A percentile compares a stretch with the other conserved stretches of the same genome.
Conservation (phyloP, 768 basidiomycete genomes). For the Serendipita sp. region DNA sequence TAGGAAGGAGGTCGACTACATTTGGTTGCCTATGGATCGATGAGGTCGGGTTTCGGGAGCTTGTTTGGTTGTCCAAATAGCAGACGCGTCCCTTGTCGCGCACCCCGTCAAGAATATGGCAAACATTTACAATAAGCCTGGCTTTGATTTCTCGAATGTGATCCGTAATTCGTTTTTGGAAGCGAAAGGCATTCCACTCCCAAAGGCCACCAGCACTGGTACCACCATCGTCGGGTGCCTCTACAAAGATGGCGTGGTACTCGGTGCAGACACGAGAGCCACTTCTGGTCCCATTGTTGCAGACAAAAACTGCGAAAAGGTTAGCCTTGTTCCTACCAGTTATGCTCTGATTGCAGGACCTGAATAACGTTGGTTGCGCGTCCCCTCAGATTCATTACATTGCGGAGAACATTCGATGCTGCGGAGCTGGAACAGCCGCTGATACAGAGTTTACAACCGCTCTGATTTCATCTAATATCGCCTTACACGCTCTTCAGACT, state of each 20-base stretch:
- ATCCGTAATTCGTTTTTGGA: conserved; percentile 50
- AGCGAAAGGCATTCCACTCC: conserved; percentile 53
- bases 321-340: conserved; percentile 19
- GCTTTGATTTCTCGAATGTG: conserved; percentile 4
- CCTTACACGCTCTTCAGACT: conserved; percentile 77
- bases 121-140: not conserved
- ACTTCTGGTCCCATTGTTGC: conserved; percentile 90
- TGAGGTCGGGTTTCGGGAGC: not conserved
- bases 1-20: too few species aligned
- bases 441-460: conserved; percentile 94
- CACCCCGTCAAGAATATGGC: not conserved
- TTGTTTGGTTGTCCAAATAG: not conserved
- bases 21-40: too few species aligned
- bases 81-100: not conserved
- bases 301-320: conserved; percentile 99
- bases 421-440: conserved; percentile 97
- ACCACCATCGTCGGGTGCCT: conserved; percentile 97
- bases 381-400: conserved; percentile 80
- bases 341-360: not conserved
- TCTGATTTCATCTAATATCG: conserved; percentile 90
- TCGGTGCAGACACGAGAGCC: conserved; percentile 94
- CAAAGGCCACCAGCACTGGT: conserved; percentile 81
- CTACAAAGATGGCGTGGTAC: conserved; percentile 80
- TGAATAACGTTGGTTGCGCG: not conserved
- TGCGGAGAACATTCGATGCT: conserved; percentile 88